Evolutionary conservation across 2,329 filamentous ascomycete genomes (phyloP).

Genomic region (Penicillium sp.): DNA sequence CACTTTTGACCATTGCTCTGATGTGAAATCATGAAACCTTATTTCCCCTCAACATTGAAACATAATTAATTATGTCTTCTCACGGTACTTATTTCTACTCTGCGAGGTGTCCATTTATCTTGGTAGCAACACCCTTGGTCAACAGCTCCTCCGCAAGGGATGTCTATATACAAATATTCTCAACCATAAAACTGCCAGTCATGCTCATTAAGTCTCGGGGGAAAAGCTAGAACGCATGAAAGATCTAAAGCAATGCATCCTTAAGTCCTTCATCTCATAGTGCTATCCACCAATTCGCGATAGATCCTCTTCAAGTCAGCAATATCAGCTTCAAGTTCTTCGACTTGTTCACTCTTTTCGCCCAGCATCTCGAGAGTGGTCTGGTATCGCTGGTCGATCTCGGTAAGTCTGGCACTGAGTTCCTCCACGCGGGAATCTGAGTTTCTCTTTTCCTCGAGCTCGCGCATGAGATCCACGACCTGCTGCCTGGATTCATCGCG

Average conservation of each 20-base stretch:
- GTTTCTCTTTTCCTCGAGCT: constrained; percentile 69
- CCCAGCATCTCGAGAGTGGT: constrained; percentile 92
- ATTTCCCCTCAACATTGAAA: no score
- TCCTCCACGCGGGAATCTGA: constrained; percentile 61
- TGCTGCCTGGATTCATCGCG: constrained; percentile 89
- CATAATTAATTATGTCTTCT: no score
- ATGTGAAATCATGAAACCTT: no score
- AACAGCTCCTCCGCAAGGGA: no score
- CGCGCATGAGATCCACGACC: constrained; percentile 86
- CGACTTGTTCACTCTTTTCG: constrained; percentile 93
- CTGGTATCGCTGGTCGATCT: constrained; percentile 76
- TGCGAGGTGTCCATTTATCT: no score
- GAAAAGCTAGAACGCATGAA: background rate
- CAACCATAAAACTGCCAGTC: background rate
- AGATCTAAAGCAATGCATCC: background rate
- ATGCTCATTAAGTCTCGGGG: background rate
- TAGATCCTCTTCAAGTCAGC: constrained; percentile 95
- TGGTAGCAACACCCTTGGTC: no score
- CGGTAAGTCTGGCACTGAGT: constrained; percentile 66
- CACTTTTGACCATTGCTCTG: no score
- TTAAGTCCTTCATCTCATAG: constrained; percentile 57
- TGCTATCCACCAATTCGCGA: constrained; percentile 83
- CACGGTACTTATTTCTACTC: no score
- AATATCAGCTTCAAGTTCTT: constrained; percentile 86
- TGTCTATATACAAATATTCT: background rate